Evolutionary conservation across 371 early-diverging fungal genomes (phyloP).

Genomic region (Mucor mucedo): DNA sequence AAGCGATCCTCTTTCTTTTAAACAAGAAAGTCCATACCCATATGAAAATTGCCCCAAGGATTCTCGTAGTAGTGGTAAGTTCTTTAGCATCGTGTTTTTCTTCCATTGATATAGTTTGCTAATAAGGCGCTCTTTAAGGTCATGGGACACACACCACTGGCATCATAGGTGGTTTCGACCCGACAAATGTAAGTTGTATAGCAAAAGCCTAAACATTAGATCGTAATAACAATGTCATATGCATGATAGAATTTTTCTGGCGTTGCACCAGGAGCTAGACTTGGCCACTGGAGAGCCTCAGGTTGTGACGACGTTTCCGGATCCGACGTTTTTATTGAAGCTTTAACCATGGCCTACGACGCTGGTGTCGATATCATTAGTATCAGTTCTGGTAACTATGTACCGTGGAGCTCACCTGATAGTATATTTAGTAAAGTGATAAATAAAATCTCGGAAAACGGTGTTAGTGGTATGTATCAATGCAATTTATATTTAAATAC

Average conservation of each 20-base stretch:
- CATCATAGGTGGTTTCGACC: slow-evolving; percentile 67
- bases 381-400: slow-evolving; percentile 69
- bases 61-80: neutral
- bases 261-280: slow-evolving; percentile 65
- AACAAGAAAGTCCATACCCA: slow-evolving; percentile 37
- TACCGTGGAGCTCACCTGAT: slow-evolving; percentile 49
- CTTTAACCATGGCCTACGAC: slow-evolving; percentile 65
- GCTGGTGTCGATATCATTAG: slow-evolving; percentile 63
- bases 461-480: too few species aligned
- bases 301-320: slow-evolving; percentile 63
- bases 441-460: too few species aligned
- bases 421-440: slow-evolving; percentile 28
- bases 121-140: slow-evolving; percentile 8
- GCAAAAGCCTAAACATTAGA: neutral
- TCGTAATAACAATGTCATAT: neutral
- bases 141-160: slow-evolving; percentile 75
- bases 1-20: slow-evolving; percentile 20
- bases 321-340: slow-evolving; percentile 65
- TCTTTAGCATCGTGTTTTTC: too few species aligned
- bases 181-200: slow-evolving; percentile 31
- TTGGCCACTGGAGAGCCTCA: slow-evolving; percentile 64
- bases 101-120: too few species aligned
- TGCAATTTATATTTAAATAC: too few species aligned
- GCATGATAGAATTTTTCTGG: slow-evolving; percentile 52
- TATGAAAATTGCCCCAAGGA: slow-evolving; percentile 48